Conservation (phyloP, 2,329 filamentous ascomycete species). For the Penicillium corylophilum region DNA sequence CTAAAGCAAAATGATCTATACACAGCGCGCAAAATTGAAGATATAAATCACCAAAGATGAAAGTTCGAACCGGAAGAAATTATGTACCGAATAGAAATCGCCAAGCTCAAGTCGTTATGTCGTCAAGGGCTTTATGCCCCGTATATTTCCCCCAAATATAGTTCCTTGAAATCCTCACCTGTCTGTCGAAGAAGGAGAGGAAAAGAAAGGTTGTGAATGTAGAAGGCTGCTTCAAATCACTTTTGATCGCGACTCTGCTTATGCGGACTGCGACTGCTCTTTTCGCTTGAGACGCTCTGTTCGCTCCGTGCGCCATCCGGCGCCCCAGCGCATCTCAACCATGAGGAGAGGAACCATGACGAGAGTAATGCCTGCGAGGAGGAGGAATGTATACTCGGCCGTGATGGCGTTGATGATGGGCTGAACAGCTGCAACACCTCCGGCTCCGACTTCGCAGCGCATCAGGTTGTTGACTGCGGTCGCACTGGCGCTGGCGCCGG, state of each 20-base stretch:
- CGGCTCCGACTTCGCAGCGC: constrained; percentile 39
- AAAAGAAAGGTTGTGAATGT: neutral
- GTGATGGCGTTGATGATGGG: constrained; percentile 34
- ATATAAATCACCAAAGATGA: neutral
- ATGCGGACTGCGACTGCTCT: constrained; percentile 1
- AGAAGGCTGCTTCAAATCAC: neutral
- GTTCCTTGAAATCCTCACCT: neutral
- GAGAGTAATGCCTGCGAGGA: constrained; percentile 31
- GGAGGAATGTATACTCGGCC: constrained; percentile 28
- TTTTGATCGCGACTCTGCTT: neutral
- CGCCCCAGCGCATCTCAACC: constrained; percentile 28
- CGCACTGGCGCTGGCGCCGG: constrained; percentile 35
- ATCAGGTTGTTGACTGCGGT: constrained; percentile 40
- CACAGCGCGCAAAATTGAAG: neutral
- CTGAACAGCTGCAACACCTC: constrained; percentile 32
- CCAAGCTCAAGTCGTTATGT: constrained; percentile 9
- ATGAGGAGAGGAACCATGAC: constrained; percentile 24
- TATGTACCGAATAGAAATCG: neutral
- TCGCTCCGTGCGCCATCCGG: constrained; percentile 28
- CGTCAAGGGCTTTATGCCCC: constrained; percentile 2
- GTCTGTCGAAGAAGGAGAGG: neutral
- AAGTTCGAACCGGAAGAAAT: neutral
- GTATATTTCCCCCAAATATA: neutral
- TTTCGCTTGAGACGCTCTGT: constrained; percentile 17
- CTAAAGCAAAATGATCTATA: neutral